Percentiles rank a stretch among this genome's conserved stretches.
These are phyloP conservation scores for Eimeria brunetti DNA, from an alignment of 169 alveolate genomes.

Conservation along the genomic window DNA sequence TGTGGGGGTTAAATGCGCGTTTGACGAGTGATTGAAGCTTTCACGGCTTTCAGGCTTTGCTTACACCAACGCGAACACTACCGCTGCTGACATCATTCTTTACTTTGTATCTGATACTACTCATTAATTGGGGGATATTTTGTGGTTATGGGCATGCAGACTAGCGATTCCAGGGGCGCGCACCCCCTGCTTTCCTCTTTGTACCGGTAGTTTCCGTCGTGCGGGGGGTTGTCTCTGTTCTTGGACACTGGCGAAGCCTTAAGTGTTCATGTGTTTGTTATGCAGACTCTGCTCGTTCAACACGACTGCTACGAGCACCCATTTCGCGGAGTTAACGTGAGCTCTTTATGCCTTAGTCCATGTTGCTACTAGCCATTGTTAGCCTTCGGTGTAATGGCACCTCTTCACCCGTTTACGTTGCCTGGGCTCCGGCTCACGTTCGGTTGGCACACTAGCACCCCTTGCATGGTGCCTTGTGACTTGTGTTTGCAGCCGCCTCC, in stretches of 20 bases:
- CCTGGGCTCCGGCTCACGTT: neutral
- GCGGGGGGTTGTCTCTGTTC: neutral
- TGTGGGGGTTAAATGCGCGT: neutral
- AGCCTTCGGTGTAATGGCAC: neutral
- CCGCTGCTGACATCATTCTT: neutral
- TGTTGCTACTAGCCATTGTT: neutral
- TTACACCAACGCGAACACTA: neutral
- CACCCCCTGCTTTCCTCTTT: neutral
- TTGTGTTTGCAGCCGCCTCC: constrained; percentile 65
- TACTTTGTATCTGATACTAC: neutral
- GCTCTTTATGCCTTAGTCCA: neutral
- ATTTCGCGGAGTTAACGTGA: constrained; percentile 62
- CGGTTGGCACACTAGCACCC: neutral
- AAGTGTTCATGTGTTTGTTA: neutral
- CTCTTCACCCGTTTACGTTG: neutral
- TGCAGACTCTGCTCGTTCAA: constrained; percentile 68
- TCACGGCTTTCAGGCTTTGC: neutral
- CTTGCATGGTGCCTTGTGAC: neutral
- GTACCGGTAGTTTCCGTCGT: neutral
- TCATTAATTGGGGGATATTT: neutral
- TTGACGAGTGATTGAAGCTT: neutral
- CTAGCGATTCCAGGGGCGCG: neutral
- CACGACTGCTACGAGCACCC: constrained; percentile 67
- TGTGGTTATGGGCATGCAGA: neutral
- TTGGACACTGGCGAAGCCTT: neutral